Percentiles rank a stretch among this genome's conserved stretches.
Conservation (phyloP, 139 green algal species). For the Nannochloris sp. region DNA sequence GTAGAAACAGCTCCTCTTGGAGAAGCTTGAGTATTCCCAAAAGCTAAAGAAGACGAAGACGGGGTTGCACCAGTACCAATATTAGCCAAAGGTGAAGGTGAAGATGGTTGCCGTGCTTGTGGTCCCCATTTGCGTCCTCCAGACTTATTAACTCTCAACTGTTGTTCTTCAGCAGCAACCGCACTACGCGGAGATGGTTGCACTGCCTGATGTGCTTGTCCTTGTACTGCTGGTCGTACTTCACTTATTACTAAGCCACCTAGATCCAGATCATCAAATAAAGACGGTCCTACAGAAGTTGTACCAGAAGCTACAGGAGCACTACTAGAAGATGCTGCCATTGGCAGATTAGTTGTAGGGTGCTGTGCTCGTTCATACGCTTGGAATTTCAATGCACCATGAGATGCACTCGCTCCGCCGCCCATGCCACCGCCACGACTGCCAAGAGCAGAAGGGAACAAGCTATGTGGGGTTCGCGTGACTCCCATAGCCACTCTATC, state of each 20-base stretch:
- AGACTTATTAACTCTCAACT: background rate
- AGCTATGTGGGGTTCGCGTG: background rate
- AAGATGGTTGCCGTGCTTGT: background rate
- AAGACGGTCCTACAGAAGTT: background rate
- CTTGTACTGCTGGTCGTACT: background rate
- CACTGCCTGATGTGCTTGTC: background rate
- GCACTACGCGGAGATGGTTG: background rate
- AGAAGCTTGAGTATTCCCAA: background rate
- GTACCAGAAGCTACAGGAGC: background rate
- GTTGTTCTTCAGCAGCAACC: background rate
- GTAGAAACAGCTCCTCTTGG: background rate
- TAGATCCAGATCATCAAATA: slow-evolving; percentile 3
- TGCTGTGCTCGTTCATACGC: slow-evolving; percentile 13
- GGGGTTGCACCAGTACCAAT: background rate
- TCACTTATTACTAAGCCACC: background rate
- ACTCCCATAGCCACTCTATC: slow-evolving; percentile 35
- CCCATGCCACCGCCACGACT: background rate
- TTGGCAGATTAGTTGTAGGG: background rate
- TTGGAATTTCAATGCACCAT: slow-evolving; percentile 19
- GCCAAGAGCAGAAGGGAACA: background rate
- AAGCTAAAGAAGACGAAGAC: background rate
- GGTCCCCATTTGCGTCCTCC: slow-evolving; percentile 10
- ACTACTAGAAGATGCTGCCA: background rate
- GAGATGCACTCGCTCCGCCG: background rate
- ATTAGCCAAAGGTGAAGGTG: background rate